phyloP scores from a whole-genome alignment of 306 rosid genomes.

The Trifolium dubium region DNA sequence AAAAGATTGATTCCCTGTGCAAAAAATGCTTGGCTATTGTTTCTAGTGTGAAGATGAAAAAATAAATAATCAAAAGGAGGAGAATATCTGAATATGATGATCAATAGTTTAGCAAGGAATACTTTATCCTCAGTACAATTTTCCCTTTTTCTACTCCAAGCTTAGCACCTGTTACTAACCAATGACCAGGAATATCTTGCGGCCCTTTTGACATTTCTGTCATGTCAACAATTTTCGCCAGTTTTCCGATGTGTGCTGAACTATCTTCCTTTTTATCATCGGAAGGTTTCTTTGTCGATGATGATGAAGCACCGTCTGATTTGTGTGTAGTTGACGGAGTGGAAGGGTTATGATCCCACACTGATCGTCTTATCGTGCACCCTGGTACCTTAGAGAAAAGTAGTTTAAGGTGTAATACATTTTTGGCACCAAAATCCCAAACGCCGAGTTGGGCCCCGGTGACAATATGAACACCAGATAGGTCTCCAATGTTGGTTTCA shows the following conservation, averaged over 20 bases:
- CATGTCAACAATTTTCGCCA: constrained; percentile 81
- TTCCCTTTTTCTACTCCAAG: constrained; percentile 96
- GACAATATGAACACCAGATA: constrained; percentile 94
- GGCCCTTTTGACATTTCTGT: constrained; percentile 98
- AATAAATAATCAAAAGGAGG: constrained; percentile 37
- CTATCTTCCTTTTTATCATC: constrained; percentile 84
- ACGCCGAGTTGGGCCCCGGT: constrained; percentile 98
- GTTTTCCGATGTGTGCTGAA: constrained; percentile 69
- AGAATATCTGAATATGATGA: constrained; percentile 14
- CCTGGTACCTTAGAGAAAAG: constrained; percentile 95
- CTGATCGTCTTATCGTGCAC: constrained; percentile 92
- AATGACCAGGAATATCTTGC: constrained; percentile 96
- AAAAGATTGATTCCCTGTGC: constrained; percentile 70
- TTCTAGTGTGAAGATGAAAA: constrained; percentile 48
- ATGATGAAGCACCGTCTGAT: constrained; percentile 77
- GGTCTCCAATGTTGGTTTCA: constrained; percentile 90
- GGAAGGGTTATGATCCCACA: constrained; percentile 95
- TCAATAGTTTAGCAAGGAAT: constrained; percentile 92
- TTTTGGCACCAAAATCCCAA: constrained; percentile 96
- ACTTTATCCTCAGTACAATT: constrained; percentile 83
- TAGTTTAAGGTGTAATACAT: constrained; percentile 89
- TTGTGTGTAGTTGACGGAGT: constrained; percentile 50
- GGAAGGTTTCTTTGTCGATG: constrained; percentile 54
- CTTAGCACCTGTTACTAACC: constrained; percentile 99
- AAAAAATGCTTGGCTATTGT: constrained; percentile 83